Evolutionary conservation across 805 yeast species (phyloP).

Genomic region (Brettanomyces custersianus): DNA sequence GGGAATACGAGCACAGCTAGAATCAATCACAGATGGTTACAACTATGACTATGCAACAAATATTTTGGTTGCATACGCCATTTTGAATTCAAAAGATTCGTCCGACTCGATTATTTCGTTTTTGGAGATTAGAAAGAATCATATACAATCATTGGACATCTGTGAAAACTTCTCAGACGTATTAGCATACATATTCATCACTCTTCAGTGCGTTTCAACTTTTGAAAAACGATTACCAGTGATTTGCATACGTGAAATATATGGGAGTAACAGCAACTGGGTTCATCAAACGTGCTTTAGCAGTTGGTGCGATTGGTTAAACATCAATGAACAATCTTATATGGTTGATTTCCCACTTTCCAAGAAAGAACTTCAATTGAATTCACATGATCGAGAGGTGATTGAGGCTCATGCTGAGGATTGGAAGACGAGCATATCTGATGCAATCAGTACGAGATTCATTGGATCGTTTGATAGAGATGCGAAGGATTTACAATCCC

Average conservation of each 20-base stretch:
- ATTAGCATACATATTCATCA: slow-evolving; percentile 22
- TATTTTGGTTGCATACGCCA: slow-evolving; percentile 17
- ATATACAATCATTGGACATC: slow-evolving; percentile 7
- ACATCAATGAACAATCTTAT: slow-evolving; percentile 7
- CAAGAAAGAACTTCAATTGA: slow-evolving; percentile 9
- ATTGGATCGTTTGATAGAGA: slow-evolving; percentile 6
- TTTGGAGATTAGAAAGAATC: slow-evolving; percentile 13
- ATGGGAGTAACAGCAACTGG: slow-evolving; percentile 20
- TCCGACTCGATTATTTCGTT: slow-evolving; percentile 17
- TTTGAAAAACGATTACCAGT: slow-evolving; percentile 18
- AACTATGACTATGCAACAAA: slow-evolving; percentile 22
- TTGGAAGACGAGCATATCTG: slow-evolving; percentile 19
- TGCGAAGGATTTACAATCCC: slow-evolving; percentile 10
- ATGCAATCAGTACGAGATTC: slow-evolving; percentile 7
- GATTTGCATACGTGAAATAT: slow-evolving; percentile 13
- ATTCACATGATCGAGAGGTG: slow-evolving; percentile 2
- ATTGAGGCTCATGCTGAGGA: slow-evolving; percentile 5
- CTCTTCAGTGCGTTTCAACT: slow-evolving; percentile 17
- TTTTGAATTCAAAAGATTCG: slow-evolving; percentile 13
- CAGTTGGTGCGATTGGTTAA: slow-evolving; percentile 23
- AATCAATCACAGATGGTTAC: slow-evolving; percentile 16
- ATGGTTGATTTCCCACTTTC: slow-evolving; percentile 15
- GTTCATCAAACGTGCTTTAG: slow-evolving; percentile 15
- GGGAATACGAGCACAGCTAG: slow-evolving; percentile 14
- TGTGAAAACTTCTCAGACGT: slow-evolving; percentile 16